Evolutionary conservation across 495 filamentous ascomycete genomes (phyloP).

Genomic region (Aspergillus avenaceus): DNA sequence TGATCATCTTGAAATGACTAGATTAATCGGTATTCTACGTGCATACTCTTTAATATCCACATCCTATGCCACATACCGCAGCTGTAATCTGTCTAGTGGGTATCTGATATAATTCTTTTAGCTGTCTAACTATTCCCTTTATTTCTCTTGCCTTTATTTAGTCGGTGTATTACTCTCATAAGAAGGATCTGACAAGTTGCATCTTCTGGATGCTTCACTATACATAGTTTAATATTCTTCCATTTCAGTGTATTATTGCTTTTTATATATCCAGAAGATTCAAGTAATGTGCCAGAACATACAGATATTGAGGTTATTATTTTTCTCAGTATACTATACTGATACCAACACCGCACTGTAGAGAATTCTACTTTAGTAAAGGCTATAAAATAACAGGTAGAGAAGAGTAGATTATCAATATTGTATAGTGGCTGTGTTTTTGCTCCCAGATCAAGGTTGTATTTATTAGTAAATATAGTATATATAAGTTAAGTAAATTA

Average conservation of each 20-base stretch:
- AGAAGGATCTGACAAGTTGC: conserved; percentile 17
- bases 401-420: conserved; percentile 17
- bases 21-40: too few relatives aligned
- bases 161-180: conserved; percentile 15
- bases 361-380: conserved; percentile 11
- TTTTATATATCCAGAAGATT: conserved; percentile 16
- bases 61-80: too few relatives aligned
- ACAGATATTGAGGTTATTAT: conserved; percentile 22
- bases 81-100: too few relatives aligned
- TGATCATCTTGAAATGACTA: background rate
- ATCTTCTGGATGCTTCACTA: conserved; percentile 20
- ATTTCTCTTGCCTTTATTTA: background rate
- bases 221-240: conserved; percentile 24
- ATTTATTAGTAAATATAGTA: conserved; percentile 1
- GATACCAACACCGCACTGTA: conserved; percentile 11
- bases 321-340: conserved; percentile 21
- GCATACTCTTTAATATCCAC: too few relatives aligned
- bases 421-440: conserved; percentile 10
- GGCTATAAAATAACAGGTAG: conserved; percentile 13
- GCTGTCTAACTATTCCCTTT: too few relatives aligned
- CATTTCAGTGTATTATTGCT: conserved; percentile 20
- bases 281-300: conserved; percentile 14
- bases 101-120: too few relatives aligned
- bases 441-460: conserved; percentile 9
- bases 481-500: background rate